Conservation (phyloP, 1,284 basidiomycete species). For the Inonotus hispidus region DNA sequence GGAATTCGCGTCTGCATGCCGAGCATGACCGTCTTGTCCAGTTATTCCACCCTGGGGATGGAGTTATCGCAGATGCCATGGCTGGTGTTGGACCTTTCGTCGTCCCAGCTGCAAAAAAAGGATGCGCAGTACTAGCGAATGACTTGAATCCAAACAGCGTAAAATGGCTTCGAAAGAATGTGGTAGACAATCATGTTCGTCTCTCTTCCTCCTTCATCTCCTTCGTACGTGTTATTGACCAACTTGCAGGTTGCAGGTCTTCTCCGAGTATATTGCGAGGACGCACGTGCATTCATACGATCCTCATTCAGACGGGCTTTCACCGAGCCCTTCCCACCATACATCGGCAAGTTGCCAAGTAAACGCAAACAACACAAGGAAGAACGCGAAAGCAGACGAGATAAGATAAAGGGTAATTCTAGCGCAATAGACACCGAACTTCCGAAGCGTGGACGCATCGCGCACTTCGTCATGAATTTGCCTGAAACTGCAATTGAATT, state of each 20-base stretch:
- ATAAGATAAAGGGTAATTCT: conserved; percentile 14
- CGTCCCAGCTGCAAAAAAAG: conserved; percentile 87
- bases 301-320: conserved; percentile 48
- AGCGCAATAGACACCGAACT: neutral
- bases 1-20: conserved; percentile 92
- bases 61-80: conserved; percentile 86
- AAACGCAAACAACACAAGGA: conserved; percentile 34
- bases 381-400: conserved; percentile 1
- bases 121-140: conserved; percentile 85
- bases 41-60: conserved; percentile 62
- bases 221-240: neutral
- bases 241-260: conserved; percentile 55
- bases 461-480: conserved; percentile 96
- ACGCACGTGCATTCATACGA: conserved; percentile 83
- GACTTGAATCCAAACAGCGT: conserved; percentile 91
- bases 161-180: conserved; percentile 75
- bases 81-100: conserved; percentile 98
- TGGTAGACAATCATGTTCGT: conserved; percentile 66
- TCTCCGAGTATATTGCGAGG: conserved; percentile 70
- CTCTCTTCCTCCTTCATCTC: neutral
- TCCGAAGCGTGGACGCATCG: conserved; percentile 47
- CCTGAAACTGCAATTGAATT: conserved; percentile 91
- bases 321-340: conserved; percentile 59
- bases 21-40: conserved; percentile 87
- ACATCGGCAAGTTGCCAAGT: conserved; percentile 45